Evolutionary conservation across 768 basidiomycete species (phyloP).

Genomic region (Hemileccinum rubropunctum): DNA sequence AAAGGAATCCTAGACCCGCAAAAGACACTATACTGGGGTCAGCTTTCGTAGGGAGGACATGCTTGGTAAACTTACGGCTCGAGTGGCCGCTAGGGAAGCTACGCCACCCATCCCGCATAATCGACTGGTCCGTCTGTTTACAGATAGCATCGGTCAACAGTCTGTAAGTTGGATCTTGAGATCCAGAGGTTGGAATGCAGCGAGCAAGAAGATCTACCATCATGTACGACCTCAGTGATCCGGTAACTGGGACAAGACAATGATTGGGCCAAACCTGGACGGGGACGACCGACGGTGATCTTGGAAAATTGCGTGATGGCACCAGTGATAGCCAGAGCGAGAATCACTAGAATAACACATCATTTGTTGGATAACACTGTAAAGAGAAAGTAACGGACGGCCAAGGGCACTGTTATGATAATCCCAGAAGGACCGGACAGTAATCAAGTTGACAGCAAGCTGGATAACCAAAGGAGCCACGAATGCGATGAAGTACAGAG

Average conservation of each 20-base stretch:
- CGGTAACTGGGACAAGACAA: background rate
- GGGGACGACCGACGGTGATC: conserved; percentile 83
- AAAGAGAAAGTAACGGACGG: conserved; percentile 38
- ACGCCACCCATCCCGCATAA: conserved; percentile 81
- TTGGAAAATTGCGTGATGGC: conserved; percentile 83
- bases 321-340: conserved; percentile 75
- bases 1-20: conserved; percentile 86
- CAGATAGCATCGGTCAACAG: conserved; percentile 78
- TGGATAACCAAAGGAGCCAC: conserved; percentile 71
- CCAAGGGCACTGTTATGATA: conserved; percentile 64
- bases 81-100: conserved; percentile 94
- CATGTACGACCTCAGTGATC: background rate
- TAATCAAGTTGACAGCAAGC: conserved; percentile 63
- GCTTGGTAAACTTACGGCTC: conserved; percentile 53
- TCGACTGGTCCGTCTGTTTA: conserved; percentile 57
- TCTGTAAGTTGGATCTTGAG: conserved; percentile 67
- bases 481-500: conserved; percentile 50
- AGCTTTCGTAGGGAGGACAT: background rate
- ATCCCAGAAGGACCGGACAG: conserved; percentile 88
- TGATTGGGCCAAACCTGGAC: conserved; percentile 56
- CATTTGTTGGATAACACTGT: background rate
- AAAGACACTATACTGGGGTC: conserved; percentile 66
- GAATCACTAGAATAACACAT: conserved; percentile 48
- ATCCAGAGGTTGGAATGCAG: conserved; percentile 66
- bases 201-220: conserved; percentile 30